A percentile compares a stretch with the other conserved stretches of the same genome.
Conservation (phyloP, 345 rosid genomes). For the Passiflora organensis region DNA sequence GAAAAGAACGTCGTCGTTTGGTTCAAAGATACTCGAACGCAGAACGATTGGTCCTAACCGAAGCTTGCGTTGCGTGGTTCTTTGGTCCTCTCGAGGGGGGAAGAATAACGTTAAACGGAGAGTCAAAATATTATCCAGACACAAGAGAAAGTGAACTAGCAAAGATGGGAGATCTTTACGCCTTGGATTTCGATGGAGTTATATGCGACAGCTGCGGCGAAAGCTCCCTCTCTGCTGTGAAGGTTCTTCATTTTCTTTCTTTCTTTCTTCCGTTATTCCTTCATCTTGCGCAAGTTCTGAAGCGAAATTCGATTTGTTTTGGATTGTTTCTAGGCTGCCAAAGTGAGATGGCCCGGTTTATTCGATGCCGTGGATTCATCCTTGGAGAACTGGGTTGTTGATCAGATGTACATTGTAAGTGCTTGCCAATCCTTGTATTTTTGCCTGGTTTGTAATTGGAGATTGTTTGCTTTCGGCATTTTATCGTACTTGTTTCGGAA, state of each 20-base stretch:
- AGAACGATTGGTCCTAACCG: background rate
- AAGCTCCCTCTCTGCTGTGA: slow-evolving; percentile 90
- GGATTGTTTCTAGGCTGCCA: slow-evolving; percentile 54
- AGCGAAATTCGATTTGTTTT: background rate
- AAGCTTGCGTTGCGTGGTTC: no score
- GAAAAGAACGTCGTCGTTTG: no score
- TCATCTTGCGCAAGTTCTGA: background rate
- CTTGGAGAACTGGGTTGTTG: slow-evolving; percentile 75
- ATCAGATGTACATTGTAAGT: slow-evolving; percentile 75
- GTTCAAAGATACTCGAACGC: no score
- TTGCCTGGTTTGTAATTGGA: no score
- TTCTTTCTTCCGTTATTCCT: background rate
- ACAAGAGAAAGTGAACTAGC: no score
- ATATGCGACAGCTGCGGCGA: slow-evolving; percentile 93
- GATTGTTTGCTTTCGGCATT: no score
- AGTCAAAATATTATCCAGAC: background rate
- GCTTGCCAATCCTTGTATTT: background rate
- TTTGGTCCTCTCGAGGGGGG: no score
- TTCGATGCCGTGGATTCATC: slow-evolving; percentile 57
- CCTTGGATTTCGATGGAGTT: slow-evolving; percentile 95
- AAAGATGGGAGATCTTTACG: slow-evolving; percentile 56
- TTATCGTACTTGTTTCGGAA: background rate
- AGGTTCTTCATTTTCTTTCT: slow-evolving; percentile 34
- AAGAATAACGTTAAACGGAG: background rate
- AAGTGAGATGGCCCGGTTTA: slow-evolving; percentile 72